A percentile compares a stretch with the other conserved stretches of the same genome.
Evolutionary conservation across 2,329 filamentous ascomycete genomes (phyloP).

Genomic region (Dothistroma pini): DNA sequence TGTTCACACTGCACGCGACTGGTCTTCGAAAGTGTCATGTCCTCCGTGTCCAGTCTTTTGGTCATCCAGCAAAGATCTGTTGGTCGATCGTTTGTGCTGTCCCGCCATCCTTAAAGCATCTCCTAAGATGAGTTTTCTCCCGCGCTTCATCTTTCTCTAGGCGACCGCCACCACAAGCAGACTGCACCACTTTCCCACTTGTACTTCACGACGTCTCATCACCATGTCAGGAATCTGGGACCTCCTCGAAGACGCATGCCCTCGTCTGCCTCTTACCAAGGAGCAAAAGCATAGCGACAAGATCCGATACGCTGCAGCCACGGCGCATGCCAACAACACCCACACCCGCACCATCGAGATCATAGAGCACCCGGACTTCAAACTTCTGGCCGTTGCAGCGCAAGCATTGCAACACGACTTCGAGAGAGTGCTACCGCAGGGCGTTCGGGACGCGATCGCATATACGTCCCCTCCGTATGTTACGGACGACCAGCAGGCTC

Average conservation of each 20-base stretch:
- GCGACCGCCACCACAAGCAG: neutral
- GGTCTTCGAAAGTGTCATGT: neutral
- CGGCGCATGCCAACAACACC: neutral
- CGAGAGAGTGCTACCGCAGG: neutral
- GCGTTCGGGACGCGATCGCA: neutral
- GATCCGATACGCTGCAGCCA: neutral
- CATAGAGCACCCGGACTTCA: neutral
- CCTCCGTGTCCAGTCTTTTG: neutral
- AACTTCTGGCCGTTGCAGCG: neutral
- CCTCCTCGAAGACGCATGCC: neutral
- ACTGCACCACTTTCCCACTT: neutral
- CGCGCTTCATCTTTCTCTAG: too few relatives aligned
- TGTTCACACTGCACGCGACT: neutral
- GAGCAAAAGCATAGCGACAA: neutral
- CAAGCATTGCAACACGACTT: neutral
- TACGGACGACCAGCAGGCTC: neutral
- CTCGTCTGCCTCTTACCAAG: neutral
- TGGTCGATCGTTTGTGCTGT: neutral
- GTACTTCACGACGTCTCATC: neutral
- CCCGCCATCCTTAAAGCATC: neutral
- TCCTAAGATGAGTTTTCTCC: neutral
- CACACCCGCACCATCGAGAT: neutral
- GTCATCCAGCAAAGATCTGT: neutral
- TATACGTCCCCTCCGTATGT: neutral
- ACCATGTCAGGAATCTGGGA: neutral